A percentile compares a stretch with the other conserved stretches of the same genome.
These are phyloP conservation scores for Leishmania arabica DNA, from an alignment of 208 protist species.

Conservation along the genomic window DNA sequence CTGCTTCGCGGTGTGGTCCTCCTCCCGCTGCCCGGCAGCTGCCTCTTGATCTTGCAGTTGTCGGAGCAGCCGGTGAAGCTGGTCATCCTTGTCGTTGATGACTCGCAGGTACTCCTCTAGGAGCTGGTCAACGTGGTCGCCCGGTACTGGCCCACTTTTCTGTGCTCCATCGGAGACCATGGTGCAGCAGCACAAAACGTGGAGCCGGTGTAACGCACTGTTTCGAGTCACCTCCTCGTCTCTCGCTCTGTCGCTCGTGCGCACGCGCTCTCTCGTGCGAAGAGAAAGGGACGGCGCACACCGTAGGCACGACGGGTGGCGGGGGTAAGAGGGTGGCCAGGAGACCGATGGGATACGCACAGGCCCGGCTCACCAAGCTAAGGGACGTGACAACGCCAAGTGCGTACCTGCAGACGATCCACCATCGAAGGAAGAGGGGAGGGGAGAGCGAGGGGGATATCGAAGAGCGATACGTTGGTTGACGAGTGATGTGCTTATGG, in stretches of 20 bases:
- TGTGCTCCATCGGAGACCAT: slow-evolving; percentile 20
- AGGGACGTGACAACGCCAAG: not conserved
- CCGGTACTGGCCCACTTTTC: slow-evolving; percentile 3
- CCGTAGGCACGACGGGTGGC: not conserved
- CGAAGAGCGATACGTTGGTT: not conserved
- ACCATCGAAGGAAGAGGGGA: not conserved
- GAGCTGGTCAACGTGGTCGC: slow-evolving; percentile 60
- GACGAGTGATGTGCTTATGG: not conserved
- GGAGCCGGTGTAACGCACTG: not conserved
- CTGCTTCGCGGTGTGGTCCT: slow-evolving; percentile 24
- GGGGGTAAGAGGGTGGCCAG: not conserved
- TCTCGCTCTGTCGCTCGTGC: not conserved
- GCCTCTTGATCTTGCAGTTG: slow-evolving; percentile 48
- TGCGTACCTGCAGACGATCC: not conserved
- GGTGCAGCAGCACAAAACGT: not conserved
- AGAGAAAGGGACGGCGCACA: not conserved
- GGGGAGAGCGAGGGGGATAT: not conserved
- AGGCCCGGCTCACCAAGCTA: not conserved
- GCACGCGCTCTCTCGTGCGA: too few species aligned
- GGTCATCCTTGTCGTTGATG: slow-evolving; percentile 87
- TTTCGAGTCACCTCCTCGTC: not conserved
- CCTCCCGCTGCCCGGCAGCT: slow-evolving; percentile 35
- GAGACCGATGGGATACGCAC: too few species aligned
- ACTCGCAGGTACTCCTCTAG: slow-evolving; percentile 88
- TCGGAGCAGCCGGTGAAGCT: slow-evolving; percentile 61